Evolutionary conservation across 2,329 filamentous ascomycete species (phyloP).

Genomic region (Epichloe festucae): DNA sequence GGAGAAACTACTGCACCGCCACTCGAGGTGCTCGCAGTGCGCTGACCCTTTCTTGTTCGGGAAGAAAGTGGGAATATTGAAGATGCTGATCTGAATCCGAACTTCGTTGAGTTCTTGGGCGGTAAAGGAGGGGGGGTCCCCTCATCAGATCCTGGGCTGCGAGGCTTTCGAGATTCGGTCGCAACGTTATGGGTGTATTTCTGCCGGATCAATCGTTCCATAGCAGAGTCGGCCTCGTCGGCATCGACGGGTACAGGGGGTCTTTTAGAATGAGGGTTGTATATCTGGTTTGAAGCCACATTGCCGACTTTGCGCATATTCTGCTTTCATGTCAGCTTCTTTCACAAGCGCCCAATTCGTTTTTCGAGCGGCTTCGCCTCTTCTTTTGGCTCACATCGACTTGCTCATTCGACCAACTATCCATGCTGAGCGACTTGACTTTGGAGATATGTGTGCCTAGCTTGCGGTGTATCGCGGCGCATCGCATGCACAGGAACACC

Average conservation of each 20-base stretch:
- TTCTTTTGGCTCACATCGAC: constrained; percentile 58
- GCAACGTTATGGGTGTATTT: constrained; percentile 64
- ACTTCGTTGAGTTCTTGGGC: constrained; percentile 51
- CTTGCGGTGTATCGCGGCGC: constrained; percentile 88
- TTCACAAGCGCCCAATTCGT: not conserved
- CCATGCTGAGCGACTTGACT: constrained; percentile 97
- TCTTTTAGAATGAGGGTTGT: constrained; percentile 74
- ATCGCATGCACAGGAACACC: constrained; percentile 95
- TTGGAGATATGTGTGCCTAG: constrained; percentile 96
- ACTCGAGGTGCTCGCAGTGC: constrained; percentile 16
- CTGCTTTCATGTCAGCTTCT: constrained; percentile 29
- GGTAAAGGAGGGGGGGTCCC: constrained; percentile 50
- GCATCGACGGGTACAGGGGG: constrained; percentile 78
- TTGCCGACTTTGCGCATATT: constrained; percentile 95
- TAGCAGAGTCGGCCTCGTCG: constrained; percentile 84
- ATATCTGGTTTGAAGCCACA: constrained; percentile 68
- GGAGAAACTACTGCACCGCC: constrained; percentile 17
- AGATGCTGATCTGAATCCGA: constrained; percentile 45
- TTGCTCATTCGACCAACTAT: constrained; percentile 91
- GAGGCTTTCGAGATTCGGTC: constrained; percentile 25
- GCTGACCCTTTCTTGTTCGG: constrained; percentile 43
- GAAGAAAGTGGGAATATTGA: constrained; percentile 55
- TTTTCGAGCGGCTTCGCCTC: not conserved
- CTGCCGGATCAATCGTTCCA: constrained; percentile 89
- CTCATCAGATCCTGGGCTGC: constrained; percentile 42